A percentile compares a stretch with the other conserved stretches of the same genome.
phyloP scores from a whole-genome alignment of 192 early-diverging fungal genomes.

The Coemansia pectinata region DNA sequence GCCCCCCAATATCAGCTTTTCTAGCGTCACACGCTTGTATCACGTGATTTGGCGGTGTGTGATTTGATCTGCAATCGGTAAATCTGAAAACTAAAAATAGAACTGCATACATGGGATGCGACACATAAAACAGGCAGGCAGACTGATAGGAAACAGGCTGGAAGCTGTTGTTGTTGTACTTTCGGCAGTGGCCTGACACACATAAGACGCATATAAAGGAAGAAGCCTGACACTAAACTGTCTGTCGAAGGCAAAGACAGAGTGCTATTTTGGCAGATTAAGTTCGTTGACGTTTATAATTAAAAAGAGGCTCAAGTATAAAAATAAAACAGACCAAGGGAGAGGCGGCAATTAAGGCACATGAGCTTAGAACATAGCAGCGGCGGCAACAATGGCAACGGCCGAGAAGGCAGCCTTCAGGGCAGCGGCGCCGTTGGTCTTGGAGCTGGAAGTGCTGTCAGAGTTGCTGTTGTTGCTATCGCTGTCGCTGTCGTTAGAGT shows the following conservation, averaged over 20 bases:
- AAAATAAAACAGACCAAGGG: not conserved
- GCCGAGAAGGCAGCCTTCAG: conserved; percentile 36
- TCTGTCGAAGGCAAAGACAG: no score
- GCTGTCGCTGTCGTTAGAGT: conserved; percentile 2
- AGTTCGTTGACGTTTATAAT: not conserved
- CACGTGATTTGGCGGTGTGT: not conserved
- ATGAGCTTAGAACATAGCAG: conserved; percentile 38
- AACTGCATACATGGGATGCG: not conserved
- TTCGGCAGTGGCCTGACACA: not conserved
- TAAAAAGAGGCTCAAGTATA: not conserved
- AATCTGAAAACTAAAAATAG: not conserved
- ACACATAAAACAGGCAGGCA: not conserved
- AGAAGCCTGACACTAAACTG: not conserved
- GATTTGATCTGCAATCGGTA: not conserved
- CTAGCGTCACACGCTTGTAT: not conserved
- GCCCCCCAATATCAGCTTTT: not conserved
- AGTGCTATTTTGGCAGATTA: not conserved
- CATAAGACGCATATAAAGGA: not conserved
- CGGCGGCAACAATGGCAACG: conserved; percentile 35
- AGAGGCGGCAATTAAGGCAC: not conserved
- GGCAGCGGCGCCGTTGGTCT: conserved; percentile 17
- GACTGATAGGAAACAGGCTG: not conserved
- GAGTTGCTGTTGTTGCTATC: not conserved
- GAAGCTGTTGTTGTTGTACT: not conserved
- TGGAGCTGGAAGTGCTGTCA: conserved; percentile 7